Evolutionary conservation across 2,329 filamentous ascomycete genomes (phyloP).

Genomic region (Microsporum ferrugineum): DNA sequence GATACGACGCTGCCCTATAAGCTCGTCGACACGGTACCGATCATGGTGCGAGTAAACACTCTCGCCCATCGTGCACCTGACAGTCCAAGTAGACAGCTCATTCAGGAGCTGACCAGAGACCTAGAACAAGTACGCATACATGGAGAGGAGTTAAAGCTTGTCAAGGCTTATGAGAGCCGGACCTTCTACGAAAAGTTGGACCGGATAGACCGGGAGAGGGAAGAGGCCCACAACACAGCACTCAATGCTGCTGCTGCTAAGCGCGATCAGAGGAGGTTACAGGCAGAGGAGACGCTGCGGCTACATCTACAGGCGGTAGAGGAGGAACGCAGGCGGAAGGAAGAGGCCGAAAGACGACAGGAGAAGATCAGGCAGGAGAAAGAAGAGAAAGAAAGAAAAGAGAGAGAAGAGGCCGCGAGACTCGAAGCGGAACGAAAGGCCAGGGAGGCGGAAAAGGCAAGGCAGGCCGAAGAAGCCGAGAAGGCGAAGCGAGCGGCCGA

Average conservation of each 20-base stretch:
- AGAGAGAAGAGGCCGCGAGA: slow-evolving; percentile 27
- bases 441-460: slow-evolving; percentile 30
- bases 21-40: neutral
- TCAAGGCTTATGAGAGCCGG: slow-evolving; percentile 33
- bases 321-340: slow-evolving; percentile 26
- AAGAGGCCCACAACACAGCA: slow-evolving; percentile 52
- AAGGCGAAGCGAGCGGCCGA: slow-evolving; percentile 27
- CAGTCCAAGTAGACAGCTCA: slow-evolving; percentile 31
- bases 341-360: slow-evolving; percentile 27
- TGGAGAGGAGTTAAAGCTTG: slow-evolving; percentile 33
- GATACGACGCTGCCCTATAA: neutral
- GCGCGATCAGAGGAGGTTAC: slow-evolving; percentile 52
- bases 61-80: slow-evolving; percentile 22
- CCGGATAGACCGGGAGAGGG: slow-evolving; percentile 49
- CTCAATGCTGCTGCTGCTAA: slow-evolving; percentile 54
- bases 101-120: slow-evolving; percentile 31
- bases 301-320: slow-evolving; percentile 34
- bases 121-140: slow-evolving; percentile 33
- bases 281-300: slow-evolving; percentile 44
- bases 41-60: slow-evolving; percentile 21
- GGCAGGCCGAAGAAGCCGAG: slow-evolving; percentile 22
- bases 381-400: slow-evolving; percentile 29
- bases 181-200: slow-evolving; percentile 50
- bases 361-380: slow-evolving; percentile 27
- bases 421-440: slow-evolving; percentile 34